Evolutionary conservation across 371 early-diverging fungal species (phyloP).

Genomic region (Zopfochytrium polystomum): DNA sequence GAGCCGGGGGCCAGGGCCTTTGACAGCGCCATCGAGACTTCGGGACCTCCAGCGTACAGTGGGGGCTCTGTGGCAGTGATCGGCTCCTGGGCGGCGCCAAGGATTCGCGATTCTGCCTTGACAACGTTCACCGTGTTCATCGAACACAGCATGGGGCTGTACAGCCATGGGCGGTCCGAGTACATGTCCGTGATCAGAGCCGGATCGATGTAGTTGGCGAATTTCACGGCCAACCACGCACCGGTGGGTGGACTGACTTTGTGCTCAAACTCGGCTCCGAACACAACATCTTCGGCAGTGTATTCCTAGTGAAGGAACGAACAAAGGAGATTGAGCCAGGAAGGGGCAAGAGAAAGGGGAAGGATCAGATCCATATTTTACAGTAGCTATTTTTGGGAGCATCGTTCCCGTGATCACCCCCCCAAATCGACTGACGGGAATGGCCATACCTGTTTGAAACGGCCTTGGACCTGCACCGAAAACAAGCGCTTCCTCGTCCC

Average conservation of each 20-base stretch:
- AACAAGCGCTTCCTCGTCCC: conserved; percentile 53
- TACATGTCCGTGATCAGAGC: conserved; percentile 71
- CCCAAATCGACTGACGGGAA: no score
- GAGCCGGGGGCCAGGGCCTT: conserved; percentile 12
- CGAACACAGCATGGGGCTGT: conserved; percentile 67
- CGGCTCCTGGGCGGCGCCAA: conserved; percentile 20
- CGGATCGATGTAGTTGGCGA: conserved; percentile 76
- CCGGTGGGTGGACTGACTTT: conserved; percentile 65
- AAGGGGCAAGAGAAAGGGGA: conserved; percentile 36
- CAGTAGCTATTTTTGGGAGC: not conserved
- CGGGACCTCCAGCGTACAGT: conserved; percentile 12
- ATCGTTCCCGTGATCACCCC: not conserved
- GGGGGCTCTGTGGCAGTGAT: conserved; percentile 11
- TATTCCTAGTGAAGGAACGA: conserved; percentile 34
- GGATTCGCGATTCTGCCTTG: conserved; percentile 26
- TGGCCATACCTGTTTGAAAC: conserved; percentile 59
- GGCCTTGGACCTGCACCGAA: conserved; percentile 67
- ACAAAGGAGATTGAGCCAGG: conserved; percentile 42
- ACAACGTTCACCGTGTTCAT: conserved; percentile 65
- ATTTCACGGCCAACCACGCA: conserved; percentile 67
- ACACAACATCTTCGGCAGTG: conserved; percentile 68
- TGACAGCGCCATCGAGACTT: conserved; percentile 10
- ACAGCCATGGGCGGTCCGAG: conserved; percentile 70
- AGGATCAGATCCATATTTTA: conserved; percentile 6
- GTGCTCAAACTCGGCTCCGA: conserved; percentile 75